These are phyloP conservation scores for Gossypioides kirkii DNA, from an alignment of 345 rosid genomes.

Conservation along the genomic window DNA sequence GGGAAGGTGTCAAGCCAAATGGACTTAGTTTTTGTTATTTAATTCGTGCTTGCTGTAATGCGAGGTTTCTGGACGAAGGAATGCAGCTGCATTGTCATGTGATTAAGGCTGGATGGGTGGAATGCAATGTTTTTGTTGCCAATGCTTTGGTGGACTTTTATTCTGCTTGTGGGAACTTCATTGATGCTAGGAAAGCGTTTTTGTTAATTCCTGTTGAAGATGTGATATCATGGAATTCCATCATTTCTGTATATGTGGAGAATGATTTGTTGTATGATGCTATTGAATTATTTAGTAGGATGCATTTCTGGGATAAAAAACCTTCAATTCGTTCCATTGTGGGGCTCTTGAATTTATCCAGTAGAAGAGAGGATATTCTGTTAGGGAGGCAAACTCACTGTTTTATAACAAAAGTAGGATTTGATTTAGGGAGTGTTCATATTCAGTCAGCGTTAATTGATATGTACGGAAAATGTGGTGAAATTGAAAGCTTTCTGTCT, in stretches of 20 bases:
- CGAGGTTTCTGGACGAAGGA: slow-evolving; percentile 50
- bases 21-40: slow-evolving; percentile 68
- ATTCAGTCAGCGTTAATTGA: slow-evolving; percentile 64
- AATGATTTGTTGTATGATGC: slow-evolving; percentile 41
- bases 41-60: slow-evolving; percentile 50
- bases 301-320: slow-evolving; percentile 66
- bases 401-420: slow-evolving; percentile 54
- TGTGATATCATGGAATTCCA: slow-evolving; percentile 80
- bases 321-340: slow-evolving; percentile 58
- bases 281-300: slow-evolving; percentile 46
- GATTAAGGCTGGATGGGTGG: slow-evolving; percentile 52
- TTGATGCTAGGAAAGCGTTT: slow-evolving; percentile 48
- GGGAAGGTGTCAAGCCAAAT: slow-evolving; percentile 43
- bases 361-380: slow-evolving; percentile 34
- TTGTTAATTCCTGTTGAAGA: slow-evolving; percentile 36
- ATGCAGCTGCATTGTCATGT: slow-evolving; percentile 58
- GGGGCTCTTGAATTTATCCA: slow-evolving; percentile 54
- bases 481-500: slow-evolving; percentile 47
- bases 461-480: slow-evolving; percentile 77
- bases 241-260: slow-evolving; percentile 43
- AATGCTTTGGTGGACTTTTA: slow-evolving; percentile 72
- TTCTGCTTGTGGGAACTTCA: slow-evolving; percentile 50
- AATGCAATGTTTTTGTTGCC: slow-evolving; percentile 45
- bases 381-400: slow-evolving; percentile 70
- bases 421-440: slow-evolving; percentile 36